phyloP scores from a whole-genome alignment of 2,329 filamentous ascomycete species.

The Pyrenochaeta sp. region DNA sequence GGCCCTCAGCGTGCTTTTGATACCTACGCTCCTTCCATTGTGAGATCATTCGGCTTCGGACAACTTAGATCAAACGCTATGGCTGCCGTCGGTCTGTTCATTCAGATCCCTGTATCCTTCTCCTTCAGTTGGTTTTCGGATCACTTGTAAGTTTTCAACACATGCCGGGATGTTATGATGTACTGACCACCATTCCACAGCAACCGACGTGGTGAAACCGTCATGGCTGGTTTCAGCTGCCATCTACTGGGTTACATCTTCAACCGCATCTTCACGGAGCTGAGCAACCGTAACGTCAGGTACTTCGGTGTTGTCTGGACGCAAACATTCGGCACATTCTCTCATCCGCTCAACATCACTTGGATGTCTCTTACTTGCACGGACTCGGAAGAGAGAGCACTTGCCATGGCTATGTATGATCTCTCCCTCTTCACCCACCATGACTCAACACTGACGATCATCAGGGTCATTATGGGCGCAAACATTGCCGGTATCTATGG shows the following conservation, averaged over 20 bases:
- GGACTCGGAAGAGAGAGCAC: conserved; percentile 65
- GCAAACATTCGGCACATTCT: conserved; percentile 63
- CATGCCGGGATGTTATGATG: conserved; percentile 19
- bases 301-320: conserved; percentile 67
- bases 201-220: conserved; percentile 61
- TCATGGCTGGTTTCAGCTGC: conserved; percentile 58
- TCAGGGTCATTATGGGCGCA: conserved; percentile 67
- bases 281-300: conserved; percentile 49
- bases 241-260: conserved; percentile 63
- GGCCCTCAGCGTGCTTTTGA: conserved; percentile 59
- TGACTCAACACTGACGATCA: not conserved
- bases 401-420: conserved; percentile 65
- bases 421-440: too few species aligned
- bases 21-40: conserved; percentile 64
- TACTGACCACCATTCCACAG: conserved; percentile 14
- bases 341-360: conserved; percentile 66
- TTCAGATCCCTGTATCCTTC: conserved; percentile 63
- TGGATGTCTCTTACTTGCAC: conserved; percentile 67
- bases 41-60: conserved; percentile 62
- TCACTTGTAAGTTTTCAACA: conserved; percentile 41
- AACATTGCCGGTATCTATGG: conserved; percentile 70
- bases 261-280: conserved; percentile 61
- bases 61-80: conserved; percentile 62
- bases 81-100: conserved; percentile 63
- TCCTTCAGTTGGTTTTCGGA: conserved; percentile 63